Evolutionary conservation across 108 stramenopile genomes (phyloP).

Genomic region (Licmophora abbreviata): DNA sequence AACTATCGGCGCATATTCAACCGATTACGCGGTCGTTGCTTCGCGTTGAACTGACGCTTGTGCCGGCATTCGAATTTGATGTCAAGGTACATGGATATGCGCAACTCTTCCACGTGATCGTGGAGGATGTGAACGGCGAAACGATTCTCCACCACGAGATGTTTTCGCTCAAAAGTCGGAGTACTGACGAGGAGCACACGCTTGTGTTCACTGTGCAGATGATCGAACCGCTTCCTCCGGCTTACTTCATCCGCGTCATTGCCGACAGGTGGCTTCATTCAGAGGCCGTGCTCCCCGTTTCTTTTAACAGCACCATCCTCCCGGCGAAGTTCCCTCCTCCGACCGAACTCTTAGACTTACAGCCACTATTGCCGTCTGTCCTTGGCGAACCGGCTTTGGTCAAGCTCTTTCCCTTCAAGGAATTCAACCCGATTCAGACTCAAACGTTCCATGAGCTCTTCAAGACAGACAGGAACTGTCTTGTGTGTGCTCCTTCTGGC

Average conservation of each 20-base stretch:
- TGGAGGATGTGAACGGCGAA: constrained; percentile 96
- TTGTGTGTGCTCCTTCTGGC: constrained; percentile 95
- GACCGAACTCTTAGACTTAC: constrained; percentile 94
- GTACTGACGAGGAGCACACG: constrained; percentile 80
- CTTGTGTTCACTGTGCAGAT: constrained; percentile 92
- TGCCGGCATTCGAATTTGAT: constrained; percentile 93
- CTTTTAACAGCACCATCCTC: constrained; percentile 93
- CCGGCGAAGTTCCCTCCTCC: constrained; percentile 94
- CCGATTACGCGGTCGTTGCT: constrained; percentile 95
- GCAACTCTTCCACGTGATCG: constrained; percentile 89
- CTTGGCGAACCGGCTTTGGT: constrained; percentile 70
- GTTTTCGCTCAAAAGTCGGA: constrained; percentile 70
- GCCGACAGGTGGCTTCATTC: constrained; percentile 97
- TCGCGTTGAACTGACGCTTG: constrained; percentile 84
- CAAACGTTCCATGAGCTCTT: constrained; percentile 94
- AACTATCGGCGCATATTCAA: constrained; percentile 91
- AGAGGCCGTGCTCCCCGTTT: constrained; percentile 83
- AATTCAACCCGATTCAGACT: constrained; percentile 98
- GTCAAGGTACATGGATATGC: constrained; percentile 86
- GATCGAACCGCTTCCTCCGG: constrained; percentile 93
- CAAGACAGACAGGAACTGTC: constrained; percentile 82
- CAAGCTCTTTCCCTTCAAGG: constrained; percentile 56
- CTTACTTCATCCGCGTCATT: constrained; percentile 92
- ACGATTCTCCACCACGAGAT: constrained; percentile 93
- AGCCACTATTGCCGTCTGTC: constrained; percentile 83